Evolutionary conservation across 257 asterid genomes (phyloP).

Genomic region (Misopates orontium): DNA sequence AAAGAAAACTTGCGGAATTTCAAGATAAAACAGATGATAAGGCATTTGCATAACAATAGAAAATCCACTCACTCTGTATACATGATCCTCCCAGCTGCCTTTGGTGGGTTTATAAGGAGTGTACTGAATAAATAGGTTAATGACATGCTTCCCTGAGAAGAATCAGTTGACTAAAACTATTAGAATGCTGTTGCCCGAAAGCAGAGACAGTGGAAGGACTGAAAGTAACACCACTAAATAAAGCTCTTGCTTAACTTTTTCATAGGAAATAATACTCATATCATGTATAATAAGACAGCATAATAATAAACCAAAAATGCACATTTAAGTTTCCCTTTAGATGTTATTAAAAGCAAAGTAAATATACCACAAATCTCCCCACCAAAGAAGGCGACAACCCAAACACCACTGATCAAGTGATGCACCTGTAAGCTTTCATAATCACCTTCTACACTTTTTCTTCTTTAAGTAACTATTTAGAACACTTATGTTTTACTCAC

Average conservation of each 20-base stretch:
- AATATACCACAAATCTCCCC: neutral
- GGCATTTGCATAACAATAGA: neutral
- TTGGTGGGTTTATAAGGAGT: constrained; percentile 86
- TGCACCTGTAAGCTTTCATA: neutral
- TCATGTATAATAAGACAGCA: constrained; percentile 4
- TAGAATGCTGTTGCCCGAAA: neutral
- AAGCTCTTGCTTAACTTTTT: constrained; percentile 10
- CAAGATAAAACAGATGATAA: constrained; percentile 18
- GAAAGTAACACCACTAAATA: neutral
- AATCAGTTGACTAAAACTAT: constrained; percentile 24
- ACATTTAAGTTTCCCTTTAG: neutral
- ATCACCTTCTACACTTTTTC: neutral
- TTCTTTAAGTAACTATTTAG: neutral
- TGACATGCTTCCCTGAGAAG: constrained; percentile 77
- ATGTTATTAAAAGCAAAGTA: constrained; percentile 11
- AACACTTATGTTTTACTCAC: neutral
- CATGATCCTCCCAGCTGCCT: constrained; percentile 94
- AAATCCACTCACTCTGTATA: constrained; percentile 67
- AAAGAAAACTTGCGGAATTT: neutral
- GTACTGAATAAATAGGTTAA: constrained; percentile 89
- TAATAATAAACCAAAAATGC: neutral
- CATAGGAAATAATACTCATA: neutral
- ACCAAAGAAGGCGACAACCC: neutral
- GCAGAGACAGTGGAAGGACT: neutral
- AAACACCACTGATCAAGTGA: neutral